Conservation (phyloP, 2,329 filamentous ascomycete genomes). For the Sporothrix protearum region DNA sequence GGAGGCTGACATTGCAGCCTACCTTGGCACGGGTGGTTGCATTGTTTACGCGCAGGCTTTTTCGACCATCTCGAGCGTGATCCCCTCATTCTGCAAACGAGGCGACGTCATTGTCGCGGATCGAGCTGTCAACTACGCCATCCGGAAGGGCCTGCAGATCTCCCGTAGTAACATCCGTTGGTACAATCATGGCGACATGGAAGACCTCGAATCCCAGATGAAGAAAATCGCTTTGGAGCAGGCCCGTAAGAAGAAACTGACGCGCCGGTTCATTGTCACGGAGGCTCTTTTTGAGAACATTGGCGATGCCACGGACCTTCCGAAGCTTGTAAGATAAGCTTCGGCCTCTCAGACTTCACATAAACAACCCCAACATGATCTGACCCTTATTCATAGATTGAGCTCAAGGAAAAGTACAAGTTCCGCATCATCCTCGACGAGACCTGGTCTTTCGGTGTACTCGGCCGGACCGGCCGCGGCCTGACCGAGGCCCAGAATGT, state of each 20-base stretch:
- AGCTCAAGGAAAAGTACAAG: slow-evolving; percentile 94
- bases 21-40: slow-evolving; percentile 80
- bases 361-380: background rate
- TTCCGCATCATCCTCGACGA: slow-evolving; percentile 97
- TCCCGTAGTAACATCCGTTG: slow-evolving; percentile 86
- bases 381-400: slow-evolving; percentile 54
- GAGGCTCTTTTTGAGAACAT: slow-evolving; percentile 91
- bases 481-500: slow-evolving; percentile 96
- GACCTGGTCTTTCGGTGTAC: slow-evolving; percentile 93
- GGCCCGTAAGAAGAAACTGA: slow-evolving; percentile 77
- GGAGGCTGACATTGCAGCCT: slow-evolving; percentile 87
- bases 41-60: slow-evolving; percentile 97
- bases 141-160: slow-evolving; percentile 91
- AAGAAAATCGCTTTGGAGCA: slow-evolving; percentile 84
- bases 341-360: background rate
- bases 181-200: slow-evolving; percentile 96
- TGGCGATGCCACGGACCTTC: slow-evolving; percentile 80
- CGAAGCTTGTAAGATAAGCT: slow-evolving; percentile 64
- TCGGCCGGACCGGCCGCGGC: slow-evolving; percentile 86
- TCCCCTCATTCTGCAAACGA: slow-evolving; percentile 93
- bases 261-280: slow-evolving; percentile 90
- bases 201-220: slow-evolving; percentile 82
- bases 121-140: slow-evolving; percentile 86
- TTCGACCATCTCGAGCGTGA: slow-evolving; percentile 93
- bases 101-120: slow-evolving; percentile 97